A percentile compares a stretch with the other conserved stretches of the same genome.
Conservation (phyloP, 2,329 filamentous ascomycete species). For the Cordyceps javanica region DNA sequence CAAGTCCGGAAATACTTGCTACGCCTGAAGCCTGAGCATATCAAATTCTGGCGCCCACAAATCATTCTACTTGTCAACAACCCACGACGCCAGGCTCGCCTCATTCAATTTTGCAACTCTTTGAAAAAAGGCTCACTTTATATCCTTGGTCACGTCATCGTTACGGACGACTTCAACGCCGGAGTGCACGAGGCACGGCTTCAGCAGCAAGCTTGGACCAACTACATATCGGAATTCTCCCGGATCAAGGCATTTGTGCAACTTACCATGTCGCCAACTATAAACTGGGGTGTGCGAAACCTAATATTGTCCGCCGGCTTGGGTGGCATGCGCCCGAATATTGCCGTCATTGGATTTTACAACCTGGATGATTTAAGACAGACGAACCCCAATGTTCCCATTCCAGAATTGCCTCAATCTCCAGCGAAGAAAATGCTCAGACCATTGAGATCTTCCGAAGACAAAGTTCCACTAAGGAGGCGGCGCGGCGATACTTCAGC, state of each 20-base stretch:
- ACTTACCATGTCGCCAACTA: constrained; percentile 71
- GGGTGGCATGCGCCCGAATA: constrained; percentile 84
- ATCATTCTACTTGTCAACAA: constrained; percentile 81
- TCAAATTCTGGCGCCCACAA: constrained; percentile 90
- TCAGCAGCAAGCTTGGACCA: constrained; percentile 78
- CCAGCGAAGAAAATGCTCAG: constrained; percentile 26
- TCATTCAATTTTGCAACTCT: constrained; percentile 88
- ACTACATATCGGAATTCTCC: constrained; percentile 75
- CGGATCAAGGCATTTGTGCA: constrained; percentile 88
- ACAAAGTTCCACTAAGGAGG: constrained; percentile 27
- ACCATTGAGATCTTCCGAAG: constrained; percentile 24
- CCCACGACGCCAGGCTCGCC: constrained; percentile 70
- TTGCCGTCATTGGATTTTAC: constrained; percentile 74
- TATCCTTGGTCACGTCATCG: constrained; percentile 81
- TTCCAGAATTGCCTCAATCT: constrained; percentile 44
- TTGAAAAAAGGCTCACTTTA: constrained; percentile 83
- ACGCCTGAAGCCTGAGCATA: constrained; percentile 77
- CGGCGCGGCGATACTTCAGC: constrained; percentile 49
- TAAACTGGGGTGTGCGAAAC: constrained; percentile 82
- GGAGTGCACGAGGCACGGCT: constrained; percentile 75
- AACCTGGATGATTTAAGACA: constrained; percentile 70
- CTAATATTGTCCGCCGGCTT: constrained; percentile 74
- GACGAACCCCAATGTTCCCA: constrained; percentile 48
- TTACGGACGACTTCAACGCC: constrained; percentile 72
- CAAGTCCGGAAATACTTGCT: constrained; percentile 85